Evolutionary conservation across 768 basidiomycete genomes (phyloP), one percentile per base, ranked within the genome.

Genomic region (Artomyces pyxidatus): DNA sequence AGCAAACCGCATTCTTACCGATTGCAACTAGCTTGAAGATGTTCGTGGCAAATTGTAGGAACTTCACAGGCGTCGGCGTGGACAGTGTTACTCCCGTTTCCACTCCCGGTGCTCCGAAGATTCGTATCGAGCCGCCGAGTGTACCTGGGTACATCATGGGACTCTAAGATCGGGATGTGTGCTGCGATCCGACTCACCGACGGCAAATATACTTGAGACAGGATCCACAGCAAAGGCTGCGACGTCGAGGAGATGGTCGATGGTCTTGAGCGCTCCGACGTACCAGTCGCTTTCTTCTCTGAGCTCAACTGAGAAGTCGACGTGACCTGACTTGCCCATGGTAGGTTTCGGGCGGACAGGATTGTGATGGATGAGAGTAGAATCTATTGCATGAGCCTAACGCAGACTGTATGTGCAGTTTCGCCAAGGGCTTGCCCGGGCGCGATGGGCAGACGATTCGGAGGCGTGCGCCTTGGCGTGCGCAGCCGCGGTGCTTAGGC

Each of bases 51-150:
- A 88, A 85, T 26, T 76, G 74, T 17, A 90, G 64, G 50, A 83
- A 77, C 58, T 80, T 79, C 51, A 83, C 71, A 28, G 66, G 63
- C 21, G 64, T 58, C 23, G 65, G 63, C 17, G 66, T 59, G 10
- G 68, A 62, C 40, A 78, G 68, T 9, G 75, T 74, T 10, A 83
- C 58, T 14, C 58, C 60, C 27, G 85, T 59, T 46, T 80, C 72
- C 11, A 90, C 85, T 3, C 83, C 78, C 3, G 82, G 75, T 5
- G 76, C 71, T 2, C 91, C 92, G 54, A 81, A 77, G 22, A 92
- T 55, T 48, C 81, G 71, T 28, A 93, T 72, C 1, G 61, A 49
- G 0, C 91, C 89, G n/a, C 64, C 60, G 4, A 73, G 62, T 0
- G 87, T 88, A 2, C 85, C 89, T 84, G 44, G 21, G 7, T 16